These are phyloP conservation scores for Pseudisothecium myosuroides DNA, from an alignment of 225 moss, liverwort and hornwort genomes.

Conservation along the genomic window DNA sequence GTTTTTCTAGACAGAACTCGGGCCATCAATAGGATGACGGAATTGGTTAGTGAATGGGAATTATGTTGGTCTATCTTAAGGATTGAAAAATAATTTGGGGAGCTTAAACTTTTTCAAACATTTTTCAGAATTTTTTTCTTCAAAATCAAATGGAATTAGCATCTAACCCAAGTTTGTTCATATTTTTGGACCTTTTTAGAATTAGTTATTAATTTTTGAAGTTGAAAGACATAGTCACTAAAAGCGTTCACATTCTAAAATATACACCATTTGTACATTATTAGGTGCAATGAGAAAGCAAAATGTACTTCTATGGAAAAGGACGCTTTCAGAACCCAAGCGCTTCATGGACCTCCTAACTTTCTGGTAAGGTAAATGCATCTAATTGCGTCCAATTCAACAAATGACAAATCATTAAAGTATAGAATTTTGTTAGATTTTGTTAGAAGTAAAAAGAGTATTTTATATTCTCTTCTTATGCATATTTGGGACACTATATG, in stretches of 20 bases:
- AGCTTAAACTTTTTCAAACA: background rate
- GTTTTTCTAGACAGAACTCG: too few species aligned
- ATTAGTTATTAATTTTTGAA: background rate
- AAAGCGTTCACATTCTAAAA: rapidly evolving
- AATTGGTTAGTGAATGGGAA: too few species aligned
- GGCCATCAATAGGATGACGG: too few species aligned
- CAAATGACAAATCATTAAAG: background rate
- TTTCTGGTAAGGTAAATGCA: background rate
- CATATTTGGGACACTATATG: too few species aligned
- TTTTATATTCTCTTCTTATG: background rate
- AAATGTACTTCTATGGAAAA: background rate
- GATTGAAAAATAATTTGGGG: background rate
- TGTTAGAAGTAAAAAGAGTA: background rate
- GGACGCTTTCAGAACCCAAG: background rate
- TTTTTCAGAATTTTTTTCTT: background rate
- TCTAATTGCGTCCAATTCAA: background rate
- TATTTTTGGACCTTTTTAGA: background rate
- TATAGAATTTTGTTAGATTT: background rate
- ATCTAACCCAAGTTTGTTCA: background rate
- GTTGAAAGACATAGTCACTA: rapidly evolving
- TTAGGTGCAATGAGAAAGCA: background rate
- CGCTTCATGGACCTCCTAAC: rapidly evolving
- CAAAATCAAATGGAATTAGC: background rate
- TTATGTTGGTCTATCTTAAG: too few species aligned
- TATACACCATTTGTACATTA: background rate